A percentile compares a stretch with the other conserved stretches of the same genome.
Evolutionary conservation across 129 eudicot genomes (phyloP).

Genomic region (Lonicera japonica): DNA sequence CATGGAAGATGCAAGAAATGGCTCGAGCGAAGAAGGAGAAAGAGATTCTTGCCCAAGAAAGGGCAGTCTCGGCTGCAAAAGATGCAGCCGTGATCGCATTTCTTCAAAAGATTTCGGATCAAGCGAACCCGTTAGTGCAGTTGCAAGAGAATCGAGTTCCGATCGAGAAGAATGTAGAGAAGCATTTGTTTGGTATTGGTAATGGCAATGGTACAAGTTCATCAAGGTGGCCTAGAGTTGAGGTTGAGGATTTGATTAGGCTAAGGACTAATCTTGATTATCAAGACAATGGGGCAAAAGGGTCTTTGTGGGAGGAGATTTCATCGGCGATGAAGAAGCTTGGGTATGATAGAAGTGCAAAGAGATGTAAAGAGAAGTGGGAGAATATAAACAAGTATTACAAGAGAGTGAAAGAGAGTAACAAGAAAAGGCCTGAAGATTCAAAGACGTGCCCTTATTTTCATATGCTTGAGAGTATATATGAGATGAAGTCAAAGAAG

Average conservation of each 20-base stretch:
- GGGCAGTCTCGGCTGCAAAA: slow-evolving; percentile 38
- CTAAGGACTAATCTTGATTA: slow-evolving; percentile 29
- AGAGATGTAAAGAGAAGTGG: slow-evolving; percentile 55
- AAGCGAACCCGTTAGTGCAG: slow-evolving; percentile 11
- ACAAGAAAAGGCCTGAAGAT: slow-evolving; percentile 42
- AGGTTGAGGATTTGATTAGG: slow-evolving; percentile 44
- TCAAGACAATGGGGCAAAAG: slow-evolving; percentile 33
- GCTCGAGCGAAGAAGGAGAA: slow-evolving; percentile 39
- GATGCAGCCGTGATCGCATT: slow-evolving; percentile 52
- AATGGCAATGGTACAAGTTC: slow-evolving; percentile 21
- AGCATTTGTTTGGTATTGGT: slow-evolving; percentile 9
- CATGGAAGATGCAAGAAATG: slow-evolving; percentile 42
- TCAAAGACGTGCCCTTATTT: slow-evolving; percentile 56
- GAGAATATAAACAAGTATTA: slow-evolving; percentile 48
- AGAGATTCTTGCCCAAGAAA: slow-evolving; percentile 40
- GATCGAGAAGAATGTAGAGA: slow-evolving; percentile 9
- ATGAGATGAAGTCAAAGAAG: slow-evolving; percentile 25
- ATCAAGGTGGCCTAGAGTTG: slow-evolving; percentile 50
- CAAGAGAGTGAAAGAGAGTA: slow-evolving; percentile 45
- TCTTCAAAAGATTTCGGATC: slow-evolving; percentile 38
- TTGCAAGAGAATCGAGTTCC: slow-evolving; percentile 10
- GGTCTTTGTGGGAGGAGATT: slow-evolving; percentile 44
- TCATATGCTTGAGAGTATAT: slow-evolving; percentile 32
- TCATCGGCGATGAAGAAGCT: slow-evolving; percentile 42
- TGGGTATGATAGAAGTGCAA: slow-evolving; percentile 39